These are phyloP conservation scores for Carex scoparia DNA, from an alignment of 176 grass and related monocot species.

Conservation along the genomic window DNA sequence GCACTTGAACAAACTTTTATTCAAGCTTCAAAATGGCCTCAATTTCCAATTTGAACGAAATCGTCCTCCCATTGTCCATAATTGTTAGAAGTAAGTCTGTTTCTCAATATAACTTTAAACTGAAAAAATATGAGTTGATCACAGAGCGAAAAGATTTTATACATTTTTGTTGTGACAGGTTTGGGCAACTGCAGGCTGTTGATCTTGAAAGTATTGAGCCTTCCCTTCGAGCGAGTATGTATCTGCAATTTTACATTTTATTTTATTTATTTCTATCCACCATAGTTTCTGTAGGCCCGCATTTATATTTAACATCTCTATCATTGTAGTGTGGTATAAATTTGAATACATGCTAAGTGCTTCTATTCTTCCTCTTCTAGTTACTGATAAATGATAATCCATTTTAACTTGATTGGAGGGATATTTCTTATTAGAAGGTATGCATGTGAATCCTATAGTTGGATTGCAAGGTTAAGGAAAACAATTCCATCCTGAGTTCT, in stretches of 20 bases:
- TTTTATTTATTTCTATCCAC: not conserved
- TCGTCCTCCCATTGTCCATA: not conserved
- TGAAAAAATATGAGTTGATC: not conserved
- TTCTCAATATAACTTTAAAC: not conserved
- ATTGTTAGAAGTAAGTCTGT: not conserved
- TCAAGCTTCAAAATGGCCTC: not conserved
- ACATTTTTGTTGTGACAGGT: conserved; percentile 35
- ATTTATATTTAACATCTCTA: conserved; percentile 7
- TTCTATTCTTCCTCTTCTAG: not conserved
- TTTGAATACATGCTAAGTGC: not conserved
- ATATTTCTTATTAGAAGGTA: not conserved
- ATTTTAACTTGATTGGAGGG: too few relatives aligned
- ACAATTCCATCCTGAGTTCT: not conserved
- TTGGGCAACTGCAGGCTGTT: conserved; percentile 69
- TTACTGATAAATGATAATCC: too few relatives aligned
- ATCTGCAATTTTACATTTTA: conserved; percentile 21
- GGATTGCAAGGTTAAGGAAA: not conserved
- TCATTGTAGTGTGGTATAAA: not conserved
- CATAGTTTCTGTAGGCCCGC: not conserved
- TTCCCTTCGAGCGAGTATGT: conserved; percentile 72
- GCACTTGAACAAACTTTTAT: not conserved
- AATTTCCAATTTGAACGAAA: not conserved
- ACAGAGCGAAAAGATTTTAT: not conserved
- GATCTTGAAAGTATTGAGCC: conserved; percentile 74
- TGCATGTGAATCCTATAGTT: not conserved